These are phyloP conservation scores for Yamadazyma paraphyllophila DNA, from an alignment of 805 yeast genomes.

Conservation along the genomic window DNA sequence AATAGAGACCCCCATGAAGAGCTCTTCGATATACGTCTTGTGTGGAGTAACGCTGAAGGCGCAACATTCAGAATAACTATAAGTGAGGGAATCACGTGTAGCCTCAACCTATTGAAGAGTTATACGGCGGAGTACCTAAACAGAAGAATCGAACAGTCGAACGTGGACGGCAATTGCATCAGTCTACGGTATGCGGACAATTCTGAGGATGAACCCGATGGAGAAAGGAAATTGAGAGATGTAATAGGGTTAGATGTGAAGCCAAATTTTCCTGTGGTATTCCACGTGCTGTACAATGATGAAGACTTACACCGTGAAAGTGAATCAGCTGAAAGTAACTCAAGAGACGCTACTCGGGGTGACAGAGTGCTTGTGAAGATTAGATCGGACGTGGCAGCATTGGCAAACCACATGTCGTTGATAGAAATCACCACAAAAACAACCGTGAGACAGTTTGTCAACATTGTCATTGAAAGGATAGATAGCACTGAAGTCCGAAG, in stretches of 20 bases:
- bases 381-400: constrained; percentile 14
- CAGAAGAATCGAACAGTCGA: constrained; percentile 9
- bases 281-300: not conserved
- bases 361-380: constrained; percentile 14
- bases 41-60: constrained; percentile 14
- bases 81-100: constrained; percentile 21
- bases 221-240: constrained; percentile 11
- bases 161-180: constrained; percentile 13
- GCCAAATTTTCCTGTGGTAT: constrained; percentile 14
- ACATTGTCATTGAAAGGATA: constrained; percentile 18
- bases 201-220: constrained; percentile 8
- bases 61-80: constrained; percentile 10
- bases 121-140: constrained; percentile 16
- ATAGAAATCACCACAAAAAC: constrained; percentile 22
- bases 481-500: constrained; percentile 22
- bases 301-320: too few species aligned
- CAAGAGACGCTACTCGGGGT: not conserved
- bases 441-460: constrained; percentile 20
- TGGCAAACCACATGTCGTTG: constrained; percentile 19
- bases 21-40: constrained; percentile 21
- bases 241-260: constrained; percentile 24
- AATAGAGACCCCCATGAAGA: constrained; percentile 23
- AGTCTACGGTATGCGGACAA: constrained; percentile 12
- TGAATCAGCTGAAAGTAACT: not conserved
- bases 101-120: constrained; percentile 19